Conservation (phyloP, 257 asterid genomes). For the Gardenia jasminoides region DNA sequence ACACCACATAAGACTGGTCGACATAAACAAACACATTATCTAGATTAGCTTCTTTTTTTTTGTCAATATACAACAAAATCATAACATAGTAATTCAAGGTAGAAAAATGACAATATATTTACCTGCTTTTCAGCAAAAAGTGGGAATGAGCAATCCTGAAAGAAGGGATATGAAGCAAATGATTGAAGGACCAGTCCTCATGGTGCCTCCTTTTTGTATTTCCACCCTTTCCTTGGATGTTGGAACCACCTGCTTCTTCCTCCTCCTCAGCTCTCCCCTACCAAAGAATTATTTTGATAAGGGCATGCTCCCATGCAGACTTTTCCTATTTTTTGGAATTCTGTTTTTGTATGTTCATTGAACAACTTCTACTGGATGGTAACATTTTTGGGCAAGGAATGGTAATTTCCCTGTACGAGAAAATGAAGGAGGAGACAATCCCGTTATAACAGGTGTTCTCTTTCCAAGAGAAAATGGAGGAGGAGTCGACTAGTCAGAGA, state of each 20-base stretch:
- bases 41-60: too few species aligned
- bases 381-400: too few species aligned
- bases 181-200: slow-evolving; percentile 43
- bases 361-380: too few species aligned
- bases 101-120: slow-evolving; percentile 24
- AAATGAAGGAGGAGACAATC: too few species aligned
- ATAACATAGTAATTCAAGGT: slow-evolving; percentile 10
- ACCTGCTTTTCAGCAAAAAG: slow-evolving; percentile 74
- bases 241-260: background rate
- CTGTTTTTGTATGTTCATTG: too few species aligned
- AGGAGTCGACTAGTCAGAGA: too few species aligned
- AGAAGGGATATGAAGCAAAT: slow-evolving; percentile 47
- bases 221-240: background rate
- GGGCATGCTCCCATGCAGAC: too few species aligned
- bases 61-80: background rate
- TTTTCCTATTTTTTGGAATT: too few species aligned
- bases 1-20: slow-evolving; percentile 75
- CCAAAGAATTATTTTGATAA: too few species aligned
- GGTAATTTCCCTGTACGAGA: too few species aligned
- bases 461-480: too few species aligned
- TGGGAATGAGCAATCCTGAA: slow-evolving; percentile 54
- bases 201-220: slow-evolving; percentile 32
- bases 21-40: background rate
- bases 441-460: too few species aligned
- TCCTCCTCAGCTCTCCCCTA: background rate